These are phyloP conservation scores for Kodamaea laetipori DNA, from an alignment of 805 yeast genomes.

Conservation along the genomic window DNA sequence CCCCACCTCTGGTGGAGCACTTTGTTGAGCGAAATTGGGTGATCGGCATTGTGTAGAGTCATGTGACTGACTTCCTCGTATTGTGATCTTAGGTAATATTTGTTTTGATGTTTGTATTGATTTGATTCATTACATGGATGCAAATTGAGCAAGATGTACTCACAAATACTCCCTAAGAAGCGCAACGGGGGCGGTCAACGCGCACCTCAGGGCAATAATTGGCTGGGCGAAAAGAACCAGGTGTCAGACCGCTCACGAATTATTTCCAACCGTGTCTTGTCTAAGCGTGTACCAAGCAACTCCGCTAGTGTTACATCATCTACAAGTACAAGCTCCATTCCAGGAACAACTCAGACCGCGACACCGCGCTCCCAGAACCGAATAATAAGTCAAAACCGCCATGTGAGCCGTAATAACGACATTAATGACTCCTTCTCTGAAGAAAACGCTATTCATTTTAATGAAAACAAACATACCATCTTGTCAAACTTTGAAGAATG, in stretches of 20 bases:
- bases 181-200: conserved; percentile 10
- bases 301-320: not conserved
- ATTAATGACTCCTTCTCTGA: conserved; percentile 18
- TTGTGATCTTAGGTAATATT: too few species aligned
- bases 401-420: conserved; percentile 14
- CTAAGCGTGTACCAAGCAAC: conserved; percentile 9
- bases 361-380: conserved; percentile 7
- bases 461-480: conserved; percentile 45
- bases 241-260: conserved; percentile 11
- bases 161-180: conserved; percentile 17
- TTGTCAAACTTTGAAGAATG: conserved; percentile 50
- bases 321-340: conserved; percentile 8
- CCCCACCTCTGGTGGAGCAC: too few species aligned
- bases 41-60: too few species aligned
- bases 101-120: conserved; percentile 1
- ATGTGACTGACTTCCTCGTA: too few species aligned
- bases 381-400: conserved; percentile 8
- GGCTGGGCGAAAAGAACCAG: conserved; percentile 4
- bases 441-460: conserved; percentile 45
- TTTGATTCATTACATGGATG: conserved; percentile 1
- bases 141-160: not conserved
- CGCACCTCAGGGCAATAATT: not conserved
- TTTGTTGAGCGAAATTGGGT: too few species aligned
- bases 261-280: conserved; percentile 16
- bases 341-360: conserved; percentile 9